Percentiles rank a stretch among this genome's conserved stretches.
Evolutionary conservation across 1,284 basidiomycete genomes (phyloP).

Genomic region (Sanghuangporus sanghuang): DNA sequence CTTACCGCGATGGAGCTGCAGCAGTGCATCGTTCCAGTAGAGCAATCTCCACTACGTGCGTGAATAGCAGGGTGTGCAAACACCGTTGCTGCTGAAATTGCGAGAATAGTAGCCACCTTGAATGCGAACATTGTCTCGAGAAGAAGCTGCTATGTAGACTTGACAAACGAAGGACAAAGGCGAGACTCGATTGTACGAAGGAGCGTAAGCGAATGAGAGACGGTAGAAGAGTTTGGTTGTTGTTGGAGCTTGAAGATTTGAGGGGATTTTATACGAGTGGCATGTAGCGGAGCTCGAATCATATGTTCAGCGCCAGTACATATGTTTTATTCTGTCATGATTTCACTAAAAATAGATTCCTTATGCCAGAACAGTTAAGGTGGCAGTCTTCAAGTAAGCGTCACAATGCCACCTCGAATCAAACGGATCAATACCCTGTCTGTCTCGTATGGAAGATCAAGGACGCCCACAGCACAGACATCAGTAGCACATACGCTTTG

Average conservation of each 20-base stretch:
- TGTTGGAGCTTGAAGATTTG: background rate
- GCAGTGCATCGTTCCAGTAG: slow-evolving; percentile 4
- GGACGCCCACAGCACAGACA: too few relatives aligned
- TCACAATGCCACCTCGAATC: background rate
- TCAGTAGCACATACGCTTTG: too few relatives aligned
- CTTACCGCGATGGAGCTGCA: slow-evolving; percentile 11
- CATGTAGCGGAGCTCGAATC: background rate
- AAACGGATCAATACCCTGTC: background rate
- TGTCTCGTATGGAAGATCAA: background rate
- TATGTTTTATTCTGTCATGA: too few relatives aligned
- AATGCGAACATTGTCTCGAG: slow-evolving; percentile 1
- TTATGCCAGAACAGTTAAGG: too few relatives aligned
- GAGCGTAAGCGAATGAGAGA: background rate
- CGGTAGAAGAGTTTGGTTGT: background rate
- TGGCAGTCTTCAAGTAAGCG: too few relatives aligned
- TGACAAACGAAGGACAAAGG: background rate
- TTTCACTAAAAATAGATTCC: too few relatives aligned
- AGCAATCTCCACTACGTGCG: background rate
- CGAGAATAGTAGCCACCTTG: slow-evolving; percentile 13
- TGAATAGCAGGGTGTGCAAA: background rate
- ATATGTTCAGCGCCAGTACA: background rate
- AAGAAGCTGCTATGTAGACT: background rate
- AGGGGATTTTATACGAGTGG: background rate
- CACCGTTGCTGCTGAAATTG: slow-evolving; percentile 1
- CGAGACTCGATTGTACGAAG: background rate